These are phyloP conservation scores for Metschnikowia anglica DNA, from an alignment of 805 yeast species.

Conservation along the genomic window DNA sequence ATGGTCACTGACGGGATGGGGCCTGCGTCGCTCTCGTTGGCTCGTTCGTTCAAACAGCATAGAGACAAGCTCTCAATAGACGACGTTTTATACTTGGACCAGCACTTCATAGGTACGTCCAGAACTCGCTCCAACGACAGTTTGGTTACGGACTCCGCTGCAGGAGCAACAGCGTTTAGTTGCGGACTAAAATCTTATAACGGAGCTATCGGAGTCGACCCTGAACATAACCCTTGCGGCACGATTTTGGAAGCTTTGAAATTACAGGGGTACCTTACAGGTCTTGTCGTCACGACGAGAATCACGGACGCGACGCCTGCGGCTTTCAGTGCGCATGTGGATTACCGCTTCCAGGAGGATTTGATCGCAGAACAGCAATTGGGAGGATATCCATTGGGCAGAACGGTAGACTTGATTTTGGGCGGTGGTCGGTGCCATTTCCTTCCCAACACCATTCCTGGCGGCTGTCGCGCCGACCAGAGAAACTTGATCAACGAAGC, in stretches of 20 bases:
- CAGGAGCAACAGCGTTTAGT: conserved; percentile 93
- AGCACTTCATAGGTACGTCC: conserved; percentile 74
- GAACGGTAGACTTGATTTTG: conserved; percentile 76
- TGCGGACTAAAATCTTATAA: conserved; percentile 83
- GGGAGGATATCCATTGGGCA: conserved; percentile 78
- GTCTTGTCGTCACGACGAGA: conserved; percentile 88
- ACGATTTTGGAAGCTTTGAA: conserved; percentile 87
- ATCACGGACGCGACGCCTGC: conserved; percentile 97
- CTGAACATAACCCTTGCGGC: conserved; percentile 73
- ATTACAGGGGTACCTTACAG: conserved; percentile 75
- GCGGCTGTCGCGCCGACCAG: conserved; percentile 71
- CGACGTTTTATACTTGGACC: conserved; percentile 62
- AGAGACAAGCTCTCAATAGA: conserved; percentile 52
- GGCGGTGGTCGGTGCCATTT: conserved; percentile 93
- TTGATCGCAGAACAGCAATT: conserved; percentile 84
- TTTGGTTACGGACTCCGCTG: conserved; percentile 90
- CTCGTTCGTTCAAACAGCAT: conserved; percentile 71
- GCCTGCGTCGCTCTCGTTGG: conserved; percentile 78
- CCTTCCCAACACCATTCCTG: conserved; percentile 49
- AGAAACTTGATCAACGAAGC: conserved; percentile 70
- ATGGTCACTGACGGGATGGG: conserved; percentile 97
- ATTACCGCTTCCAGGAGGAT: conserved; percentile 74
- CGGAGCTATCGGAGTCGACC: conserved; percentile 87
- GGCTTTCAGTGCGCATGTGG: conserved; percentile 78
- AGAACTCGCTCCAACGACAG: conserved; percentile 79